Evolutionary conservation across 345 rosid genomes (phyloP).

Genomic region (Ceriops decandra): DNA sequence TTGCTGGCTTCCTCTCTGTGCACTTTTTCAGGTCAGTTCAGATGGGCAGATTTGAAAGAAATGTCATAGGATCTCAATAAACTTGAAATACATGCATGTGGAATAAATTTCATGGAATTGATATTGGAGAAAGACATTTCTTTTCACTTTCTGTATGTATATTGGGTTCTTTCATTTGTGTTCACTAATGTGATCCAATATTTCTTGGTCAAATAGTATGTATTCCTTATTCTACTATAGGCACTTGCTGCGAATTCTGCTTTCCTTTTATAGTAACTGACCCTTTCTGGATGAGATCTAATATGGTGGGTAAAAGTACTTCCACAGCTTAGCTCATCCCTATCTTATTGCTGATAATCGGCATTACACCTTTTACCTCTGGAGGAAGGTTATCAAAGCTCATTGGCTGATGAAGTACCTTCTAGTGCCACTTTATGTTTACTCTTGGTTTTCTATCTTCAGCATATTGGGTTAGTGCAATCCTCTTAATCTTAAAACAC

Average conservation of each 20-base stretch:
- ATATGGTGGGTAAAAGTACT: neutral
- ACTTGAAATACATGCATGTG: too few relatives aligned
- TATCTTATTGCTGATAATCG: slow-evolving; percentile 96
- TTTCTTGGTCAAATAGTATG: too few relatives aligned
- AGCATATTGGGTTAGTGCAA: slow-evolving; percentile 52
- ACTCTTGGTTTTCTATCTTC: slow-evolving; percentile 84
- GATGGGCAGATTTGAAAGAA: neutral
- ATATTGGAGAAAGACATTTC: neutral
- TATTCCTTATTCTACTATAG: too few relatives aligned
- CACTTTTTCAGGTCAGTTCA: slow-evolving; percentile 71
- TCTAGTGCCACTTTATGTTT: slow-evolving; percentile 65
- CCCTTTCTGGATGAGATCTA: neutral
- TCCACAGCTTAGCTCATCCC: slow-evolving; percentile 87
- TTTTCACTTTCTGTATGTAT: neutral
- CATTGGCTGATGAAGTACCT: slow-evolving; percentile 71
- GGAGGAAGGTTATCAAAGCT: slow-evolving; percentile 75
- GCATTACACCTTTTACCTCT: slow-evolving; percentile 82
- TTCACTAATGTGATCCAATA: too few relatives aligned
- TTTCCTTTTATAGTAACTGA: neutral
- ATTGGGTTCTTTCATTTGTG: too few relatives aligned
- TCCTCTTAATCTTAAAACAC: neutral
- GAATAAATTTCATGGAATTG: neutral
- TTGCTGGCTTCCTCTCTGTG: slow-evolving; percentile 49
- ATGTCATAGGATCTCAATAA: too few relatives aligned
- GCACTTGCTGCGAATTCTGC: neutral